Percentiles rank a stretch among this genome's conserved stretches.
phyloP scores from a whole-genome alignment of 176 grass and related monocot species.

The Triticum monococcum region DNA sequence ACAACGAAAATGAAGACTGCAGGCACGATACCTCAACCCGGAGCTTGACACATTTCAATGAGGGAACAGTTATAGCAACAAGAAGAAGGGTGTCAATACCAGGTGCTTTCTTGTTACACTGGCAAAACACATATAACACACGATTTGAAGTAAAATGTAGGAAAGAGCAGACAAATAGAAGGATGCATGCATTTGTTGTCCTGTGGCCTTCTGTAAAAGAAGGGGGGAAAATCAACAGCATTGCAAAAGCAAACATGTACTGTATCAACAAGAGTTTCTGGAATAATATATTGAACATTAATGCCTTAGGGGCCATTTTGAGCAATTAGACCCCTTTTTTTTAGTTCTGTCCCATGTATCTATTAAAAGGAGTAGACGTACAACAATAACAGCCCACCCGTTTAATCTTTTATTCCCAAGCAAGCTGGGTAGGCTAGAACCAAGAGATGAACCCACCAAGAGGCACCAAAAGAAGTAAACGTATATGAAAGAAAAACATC shows the following conservation, averaged over 20 bases:
- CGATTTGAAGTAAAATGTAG: neutral
- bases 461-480: neutral
- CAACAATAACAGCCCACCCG: neutral
- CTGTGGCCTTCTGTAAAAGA: neutral
- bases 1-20: neutral
- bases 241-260: neutral
- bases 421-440: neutral
- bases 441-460: neutral
- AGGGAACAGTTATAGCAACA: constrained; percentile 20
- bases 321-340: neutral
- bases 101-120: constrained; percentile 26
- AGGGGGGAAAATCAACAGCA: neutral
- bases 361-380: neutral
- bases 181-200: neutral
- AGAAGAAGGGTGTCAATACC: constrained; percentile 9
- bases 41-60: constrained; percentile 33
- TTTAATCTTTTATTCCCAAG: neutral
- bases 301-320: neutral
- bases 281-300: neutral
- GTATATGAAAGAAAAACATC: neutral
- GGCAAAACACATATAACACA: neutral
- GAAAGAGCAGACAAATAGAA: constrained; percentile 6
- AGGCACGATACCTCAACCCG: constrained; percentile 33
- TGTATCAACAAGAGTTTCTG: neutral
- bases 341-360: neutral